Percentiles rank a stretch among this genome's conserved stretches.
Conservation (phyloP, 176 grass and related monocot species). For the Paspalum vaginatum region DNA sequence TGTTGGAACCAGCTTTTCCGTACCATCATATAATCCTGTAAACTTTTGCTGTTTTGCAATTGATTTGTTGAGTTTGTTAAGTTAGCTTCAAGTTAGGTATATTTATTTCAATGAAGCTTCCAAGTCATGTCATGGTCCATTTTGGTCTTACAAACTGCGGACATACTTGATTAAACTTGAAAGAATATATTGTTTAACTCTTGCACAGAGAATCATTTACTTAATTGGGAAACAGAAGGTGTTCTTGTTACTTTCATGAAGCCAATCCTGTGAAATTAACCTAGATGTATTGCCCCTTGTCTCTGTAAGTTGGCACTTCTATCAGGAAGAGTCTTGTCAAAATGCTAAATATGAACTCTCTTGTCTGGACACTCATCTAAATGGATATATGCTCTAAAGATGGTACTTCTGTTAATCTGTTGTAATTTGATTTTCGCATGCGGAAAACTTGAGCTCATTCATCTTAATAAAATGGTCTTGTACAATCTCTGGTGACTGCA, state of each 20-base stretch:
- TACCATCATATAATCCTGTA: background rate
- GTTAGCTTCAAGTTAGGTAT: constrained; percentile 5
- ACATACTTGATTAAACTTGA: background rate
- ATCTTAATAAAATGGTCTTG: background rate
- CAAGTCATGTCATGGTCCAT: background rate
- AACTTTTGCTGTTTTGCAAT: background rate
- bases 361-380: background rate
- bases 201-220: background rate
- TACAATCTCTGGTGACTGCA: background rate
- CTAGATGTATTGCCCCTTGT: background rate
- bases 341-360: constrained; percentile 16
- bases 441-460: background rate
- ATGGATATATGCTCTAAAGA: constrained; percentile 4
- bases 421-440: background rate
- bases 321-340: background rate
- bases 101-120: background rate
- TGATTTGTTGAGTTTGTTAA: background rate
- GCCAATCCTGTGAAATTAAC: background rate
- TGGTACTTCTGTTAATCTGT: background rate
- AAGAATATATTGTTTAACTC: background rate
- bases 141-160: background rate
- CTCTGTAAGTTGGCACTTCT: background rate
- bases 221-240: background rate
- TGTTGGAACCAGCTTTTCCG: background rate
- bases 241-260: background rate